These are phyloP conservation scores for Ruellia speciosa DNA, from an alignment of 305 asterid genomes.

Conservation along the genomic window DNA sequence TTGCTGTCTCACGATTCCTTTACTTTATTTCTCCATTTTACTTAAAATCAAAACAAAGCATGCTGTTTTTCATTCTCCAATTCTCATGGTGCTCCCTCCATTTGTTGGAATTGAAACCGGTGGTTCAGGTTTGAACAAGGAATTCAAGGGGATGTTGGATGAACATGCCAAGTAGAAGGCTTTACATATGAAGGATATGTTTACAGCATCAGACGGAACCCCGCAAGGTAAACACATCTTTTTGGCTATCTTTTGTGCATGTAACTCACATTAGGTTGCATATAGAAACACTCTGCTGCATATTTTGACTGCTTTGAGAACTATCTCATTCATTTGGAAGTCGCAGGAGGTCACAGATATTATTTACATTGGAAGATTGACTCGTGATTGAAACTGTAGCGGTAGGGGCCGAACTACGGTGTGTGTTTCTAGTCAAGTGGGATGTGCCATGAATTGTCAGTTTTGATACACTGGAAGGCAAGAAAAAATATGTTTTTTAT, in stretches of 20 bases:
- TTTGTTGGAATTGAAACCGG: conserved; percentile 11
- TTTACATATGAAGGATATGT: conserved; percentile 51
- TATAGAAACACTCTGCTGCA: conserved; percentile 10
- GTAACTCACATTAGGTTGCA: conserved; percentile 15
- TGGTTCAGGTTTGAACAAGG: conserved; percentile 73
- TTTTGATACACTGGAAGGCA: conserved; percentile 96
- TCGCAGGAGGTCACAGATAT: conserved; percentile 79
- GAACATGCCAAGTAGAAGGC: conserved; percentile 60
- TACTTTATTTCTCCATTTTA: neutral
- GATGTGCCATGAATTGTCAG: conserved; percentile 94
- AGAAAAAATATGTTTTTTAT: conserved; percentile 12
- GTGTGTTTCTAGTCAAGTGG: conserved; percentile 97
- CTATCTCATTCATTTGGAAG: conserved; percentile 51
- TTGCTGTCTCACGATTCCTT: neutral
- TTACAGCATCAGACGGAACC: conserved; percentile 83
- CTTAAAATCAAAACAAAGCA: conserved; percentile 4
- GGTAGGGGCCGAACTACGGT: conserved; percentile 79
- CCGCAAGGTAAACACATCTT: conserved; percentile 54
- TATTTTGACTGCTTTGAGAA: conserved; percentile 28
- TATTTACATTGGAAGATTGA: conserved; percentile 76
- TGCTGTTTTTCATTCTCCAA: neutral
- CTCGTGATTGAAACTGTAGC: conserved; percentile 82
- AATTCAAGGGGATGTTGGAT: conserved; percentile 63
- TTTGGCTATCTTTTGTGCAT: conserved; percentile 2
- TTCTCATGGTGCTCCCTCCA: neutral